Percentiles rank a stretch among this genome's conserved stretches.
These are phyloP conservation scores for Fraxinus velutina DNA, from an alignment of 305 asterid genomes.

Conservation along the genomic window DNA sequence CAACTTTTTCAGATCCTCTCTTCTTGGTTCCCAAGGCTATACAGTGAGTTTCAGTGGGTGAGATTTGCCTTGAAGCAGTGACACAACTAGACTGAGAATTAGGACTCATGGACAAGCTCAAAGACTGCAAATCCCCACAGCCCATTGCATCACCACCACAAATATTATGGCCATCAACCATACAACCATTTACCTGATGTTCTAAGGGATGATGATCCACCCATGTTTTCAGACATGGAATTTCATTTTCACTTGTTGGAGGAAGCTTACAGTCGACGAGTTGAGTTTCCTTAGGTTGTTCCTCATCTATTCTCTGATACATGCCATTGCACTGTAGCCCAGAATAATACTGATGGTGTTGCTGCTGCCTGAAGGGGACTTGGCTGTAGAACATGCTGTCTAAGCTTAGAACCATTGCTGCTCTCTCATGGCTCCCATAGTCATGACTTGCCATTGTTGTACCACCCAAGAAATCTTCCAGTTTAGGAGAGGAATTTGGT, in stretches of 20 bases:
- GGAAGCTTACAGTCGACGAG: slow-evolving; percentile 19
- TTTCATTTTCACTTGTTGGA: slow-evolving; percentile 34
- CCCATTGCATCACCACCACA: slow-evolving; percentile 1
- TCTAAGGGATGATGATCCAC: slow-evolving; percentile 36
- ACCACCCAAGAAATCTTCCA: slow-evolving; percentile 74
- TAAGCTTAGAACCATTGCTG: slow-evolving; percentile 46
- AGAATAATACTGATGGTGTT: slow-evolving; percentile 33
- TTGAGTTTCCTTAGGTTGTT: slow-evolving; percentile 21
- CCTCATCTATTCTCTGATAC: slow-evolving; percentile 28
- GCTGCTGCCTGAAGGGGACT: slow-evolving; percentile 29
- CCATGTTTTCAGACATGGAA: slow-evolving; percentile 50
- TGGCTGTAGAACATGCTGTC: slow-evolving; percentile 54
- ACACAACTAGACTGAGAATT: slow-evolving; percentile 74
- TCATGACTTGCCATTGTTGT: slow-evolving; percentile 37
- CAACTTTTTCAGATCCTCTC: slow-evolving; percentile 45
- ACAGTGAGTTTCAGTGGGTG: slow-evolving; percentile 38
- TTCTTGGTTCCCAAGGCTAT: slow-evolving; percentile 53
- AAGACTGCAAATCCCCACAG: slow-evolving; percentile 43
- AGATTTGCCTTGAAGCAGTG: slow-evolving; percentile 51
- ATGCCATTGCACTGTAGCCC: slow-evolving; percentile 30
- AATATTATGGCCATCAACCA: slow-evolving; percentile 26
- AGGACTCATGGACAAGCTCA: slow-evolving; percentile 74
- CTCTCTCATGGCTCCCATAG: slow-evolving; percentile 39
- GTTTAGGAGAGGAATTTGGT: slow-evolving; percentile 55
- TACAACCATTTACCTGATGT: slow-evolving; percentile 1